These are phyloP conservation scores for Rhynchosporium graminicola DNA, from an alignment of 2,329 filamentous ascomycete species.

Conservation along the genomic window DNA sequence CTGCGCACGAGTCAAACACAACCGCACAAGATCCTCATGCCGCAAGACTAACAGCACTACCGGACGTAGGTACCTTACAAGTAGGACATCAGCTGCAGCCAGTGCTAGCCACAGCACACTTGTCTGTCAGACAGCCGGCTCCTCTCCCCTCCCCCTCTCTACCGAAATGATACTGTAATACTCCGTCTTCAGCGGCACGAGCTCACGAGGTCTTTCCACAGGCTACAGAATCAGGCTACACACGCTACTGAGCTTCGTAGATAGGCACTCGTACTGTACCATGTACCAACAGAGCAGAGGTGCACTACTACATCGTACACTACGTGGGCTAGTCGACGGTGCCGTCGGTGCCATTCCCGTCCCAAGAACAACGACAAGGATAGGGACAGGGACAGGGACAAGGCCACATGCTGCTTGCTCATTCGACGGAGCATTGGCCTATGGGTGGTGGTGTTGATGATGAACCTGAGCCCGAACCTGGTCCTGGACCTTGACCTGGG, in stretches of 20 bases:
- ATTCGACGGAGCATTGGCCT: neutral
- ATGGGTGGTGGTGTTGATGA: too few relatives aligned
- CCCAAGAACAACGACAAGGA: constrained; percentile 10
- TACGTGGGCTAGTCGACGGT: neutral
- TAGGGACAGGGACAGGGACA: neutral
- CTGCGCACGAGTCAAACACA: neutral
- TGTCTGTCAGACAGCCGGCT: too few relatives aligned
- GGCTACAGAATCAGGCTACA: too few relatives aligned
- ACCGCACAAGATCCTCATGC: neutral
- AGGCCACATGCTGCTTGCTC: neutral
- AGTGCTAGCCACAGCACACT: too few relatives aligned
- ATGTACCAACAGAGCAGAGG: too few relatives aligned
- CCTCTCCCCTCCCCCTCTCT: too few relatives aligned
- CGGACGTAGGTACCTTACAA: neutral
- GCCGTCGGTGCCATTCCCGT: constrained; percentile 19
- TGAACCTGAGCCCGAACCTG: neutral
- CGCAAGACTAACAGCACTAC: neutral
- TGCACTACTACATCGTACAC: neutral
- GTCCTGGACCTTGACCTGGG: too few relatives aligned
- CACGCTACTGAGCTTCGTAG: too few relatives aligned
- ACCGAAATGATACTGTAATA: too few relatives aligned
- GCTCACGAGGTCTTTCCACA: too few relatives aligned
- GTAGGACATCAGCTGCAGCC: neutral
- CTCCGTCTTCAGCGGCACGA: too few relatives aligned
- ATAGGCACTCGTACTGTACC: too few relatives aligned